A percentile compares a stretch with the other conserved stretches of the same genome.
Evolutionary conservation across 768 basidiomycete species (phyloP).

Genomic region (Lyophyllum shimeji): DNA sequence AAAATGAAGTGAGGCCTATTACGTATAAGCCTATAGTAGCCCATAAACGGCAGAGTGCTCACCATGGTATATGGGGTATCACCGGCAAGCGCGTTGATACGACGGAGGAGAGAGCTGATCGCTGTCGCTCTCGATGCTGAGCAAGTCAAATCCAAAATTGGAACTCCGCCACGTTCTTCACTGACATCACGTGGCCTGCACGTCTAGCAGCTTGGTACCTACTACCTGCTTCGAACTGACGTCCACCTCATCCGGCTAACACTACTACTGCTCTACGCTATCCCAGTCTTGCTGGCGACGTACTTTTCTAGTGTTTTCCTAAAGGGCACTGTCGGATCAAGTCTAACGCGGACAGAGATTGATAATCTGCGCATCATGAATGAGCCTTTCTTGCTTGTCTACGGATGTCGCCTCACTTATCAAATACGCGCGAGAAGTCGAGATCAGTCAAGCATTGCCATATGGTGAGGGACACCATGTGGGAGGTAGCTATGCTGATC

Average conservation of each 20-base stretch:
- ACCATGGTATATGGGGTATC: conserved; percentile 3
- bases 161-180: background rate
- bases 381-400: too few species aligned
- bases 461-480: background rate
- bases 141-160: background rate
- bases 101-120: background rate
- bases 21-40: too few species aligned
- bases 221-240: too few species aligned
- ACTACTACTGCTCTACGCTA: too few species aligned
- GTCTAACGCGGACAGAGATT: too few species aligned
- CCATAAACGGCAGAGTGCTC: background rate
- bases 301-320: too few species aligned
- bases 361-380: too few species aligned
- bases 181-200: background rate
- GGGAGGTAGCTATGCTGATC: background rate
- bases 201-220: too few species aligned
- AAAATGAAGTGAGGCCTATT: conserved; percentile 82
- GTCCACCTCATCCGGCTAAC: too few species aligned
- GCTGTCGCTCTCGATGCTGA: background rate
- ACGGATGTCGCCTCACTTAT: background rate
- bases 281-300: too few species aligned
- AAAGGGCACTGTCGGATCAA: too few species aligned
- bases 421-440: background rate
- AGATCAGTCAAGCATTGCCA: background rate
- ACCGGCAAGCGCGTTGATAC: background rate